Evolutionary conservation across 495 filamentous ascomycete genomes (phyloP).

Genomic region (Margaritispora aquatica): DNA sequence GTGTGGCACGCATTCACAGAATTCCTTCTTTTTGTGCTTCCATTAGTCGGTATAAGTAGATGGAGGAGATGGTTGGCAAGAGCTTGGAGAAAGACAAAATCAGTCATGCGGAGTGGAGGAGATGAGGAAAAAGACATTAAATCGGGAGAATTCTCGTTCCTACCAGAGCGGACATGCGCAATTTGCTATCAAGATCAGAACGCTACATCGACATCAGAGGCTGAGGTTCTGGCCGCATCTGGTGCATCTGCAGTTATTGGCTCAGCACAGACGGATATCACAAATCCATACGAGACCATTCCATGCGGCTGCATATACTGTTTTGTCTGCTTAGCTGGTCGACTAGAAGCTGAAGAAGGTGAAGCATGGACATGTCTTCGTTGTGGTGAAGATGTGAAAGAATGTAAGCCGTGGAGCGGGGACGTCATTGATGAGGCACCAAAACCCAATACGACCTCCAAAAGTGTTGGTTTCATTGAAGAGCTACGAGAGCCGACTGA

Average conservation of each 20-base stretch:
- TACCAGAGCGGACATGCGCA: constrained; percentile 93
- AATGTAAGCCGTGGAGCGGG: constrained; percentile 89
- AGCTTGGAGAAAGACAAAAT: constrained; percentile 70
- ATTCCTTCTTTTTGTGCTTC: constrained; percentile 91
- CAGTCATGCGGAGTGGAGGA: constrained; percentile 45
- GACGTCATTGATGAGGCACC: constrained; percentile 63
- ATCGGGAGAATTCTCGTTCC: constrained; percentile 69
- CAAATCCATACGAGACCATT: constrained; percentile 90
- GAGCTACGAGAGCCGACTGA: constrained; percentile 2
- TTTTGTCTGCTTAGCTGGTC: constrained; percentile 91
- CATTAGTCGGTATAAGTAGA: constrained; percentile 84
- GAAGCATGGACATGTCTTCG: constrained; percentile 94
- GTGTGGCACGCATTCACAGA: constrained; percentile 99
- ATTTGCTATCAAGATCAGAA: constrained; percentile 96
- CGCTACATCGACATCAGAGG: constrained; percentile 55
- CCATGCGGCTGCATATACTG: constrained; percentile 94
- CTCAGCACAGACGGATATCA: constrained; percentile 88
- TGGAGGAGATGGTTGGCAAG: constrained; percentile 88
- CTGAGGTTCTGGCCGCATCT: constrained; percentile 57
- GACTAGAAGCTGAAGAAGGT: constrained; percentile 86
- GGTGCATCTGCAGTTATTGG: constrained; percentile 70
- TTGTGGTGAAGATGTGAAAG: constrained; percentile 78
- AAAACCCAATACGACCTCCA: constrained; percentile 39
- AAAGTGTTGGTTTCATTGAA: constrained; percentile 66
- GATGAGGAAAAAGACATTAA: constrained; percentile 47